Base-by-base conservation (phyloP, 176 grass and related monocot genomes). In the Luzula sylvatica region DNA sequence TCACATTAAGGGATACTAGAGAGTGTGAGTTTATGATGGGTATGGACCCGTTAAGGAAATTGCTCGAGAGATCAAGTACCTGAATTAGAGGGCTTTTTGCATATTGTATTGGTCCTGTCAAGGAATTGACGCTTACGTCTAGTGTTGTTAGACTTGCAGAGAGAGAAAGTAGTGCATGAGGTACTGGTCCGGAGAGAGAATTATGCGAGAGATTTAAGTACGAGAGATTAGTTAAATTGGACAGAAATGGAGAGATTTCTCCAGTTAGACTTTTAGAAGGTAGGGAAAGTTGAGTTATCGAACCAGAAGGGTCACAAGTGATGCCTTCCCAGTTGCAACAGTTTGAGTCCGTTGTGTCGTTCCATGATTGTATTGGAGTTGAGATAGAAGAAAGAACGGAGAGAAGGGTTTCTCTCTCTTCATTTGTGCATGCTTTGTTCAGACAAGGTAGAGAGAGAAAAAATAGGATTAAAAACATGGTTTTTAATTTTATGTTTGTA, bases 291-390 rank as follows among this genome's bases (percentile, higher is more conserved):
- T 71, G 60, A 0, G 72, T 74, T 64, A 90, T 61, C 8, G 73
- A 15, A 2, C 57, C 42, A 11, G 38, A 50, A 1, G 3, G 7
- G 61, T 56, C 24, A 38, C 86, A 90, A 41, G 5, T 16, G 43
- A 90, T 62, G 22, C 86, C 86, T 14, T 90, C 63, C 86, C 86
- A 90, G 25, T n/a, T 45, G 76, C 86, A 90, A 61, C 86, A 90
- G 43, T 90, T 75, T 11, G 29, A 23, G 56, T 83, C 45, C 42
- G 20, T 67, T 56, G 79, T 13, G 70, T 79, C 50, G 11, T 25
- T 50, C 62, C 59, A 65, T 80, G 86, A 28, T 52, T 44, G 0
- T 49, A 66, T 5, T 52, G 54, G 42, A 16, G 4, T 50, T 27
- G 14, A 30, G 15, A 90, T 75, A 8, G 53, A 52, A 18, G 50